Percentiles rank a stretch among this genome's conserved stretches.
These are phyloP conservation scores for Tylopilus orsonianus DNA, from an alignment of 1,284 basidiomycete genomes.

Conservation along the genomic window DNA sequence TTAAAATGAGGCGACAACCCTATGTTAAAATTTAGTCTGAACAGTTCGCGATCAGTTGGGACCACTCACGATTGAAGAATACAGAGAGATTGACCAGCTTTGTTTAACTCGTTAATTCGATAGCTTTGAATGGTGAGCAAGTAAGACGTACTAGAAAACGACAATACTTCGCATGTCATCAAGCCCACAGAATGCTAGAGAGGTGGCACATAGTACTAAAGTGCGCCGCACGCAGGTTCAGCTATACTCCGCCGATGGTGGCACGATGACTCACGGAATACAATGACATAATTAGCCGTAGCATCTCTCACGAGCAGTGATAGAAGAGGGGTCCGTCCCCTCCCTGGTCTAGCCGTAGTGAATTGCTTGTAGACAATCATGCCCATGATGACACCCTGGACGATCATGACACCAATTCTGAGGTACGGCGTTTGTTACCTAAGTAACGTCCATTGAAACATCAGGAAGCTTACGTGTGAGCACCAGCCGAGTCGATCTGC, in stretches of 20 bases:
- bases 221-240: background rate
- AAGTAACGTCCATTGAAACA: background rate
- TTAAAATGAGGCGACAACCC: constrained; percentile 22
- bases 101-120: background rate
- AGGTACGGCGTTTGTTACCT: too few species aligned
- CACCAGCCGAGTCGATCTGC: background rate
- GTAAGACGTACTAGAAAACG: constrained; percentile 13
- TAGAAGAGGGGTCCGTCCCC: constrained; percentile 18
- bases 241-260: background rate
- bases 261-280: constrained; percentile 17
- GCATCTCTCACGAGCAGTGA: constrained; percentile 23
- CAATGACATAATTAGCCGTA: constrained; percentile 6
- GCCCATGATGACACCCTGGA: constrained; percentile 12
- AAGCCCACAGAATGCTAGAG: constrained; percentile 2
- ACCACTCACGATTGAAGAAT: constrained; percentile 15
- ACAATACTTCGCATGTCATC: constrained; percentile 2
- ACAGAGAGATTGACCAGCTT: constrained; percentile 19
- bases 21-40: background rate
- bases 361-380: constrained; percentile 13
- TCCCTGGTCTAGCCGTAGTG: constrained; percentile 1
- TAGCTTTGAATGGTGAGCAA: background rate
- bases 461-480: constrained; percentile 1
- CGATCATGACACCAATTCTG: too few species aligned
- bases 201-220: constrained; percentile 7
- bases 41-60: background rate